phyloP scores from a whole-genome alignment of 306 rosid species.

The Malus asiatica region DNA sequence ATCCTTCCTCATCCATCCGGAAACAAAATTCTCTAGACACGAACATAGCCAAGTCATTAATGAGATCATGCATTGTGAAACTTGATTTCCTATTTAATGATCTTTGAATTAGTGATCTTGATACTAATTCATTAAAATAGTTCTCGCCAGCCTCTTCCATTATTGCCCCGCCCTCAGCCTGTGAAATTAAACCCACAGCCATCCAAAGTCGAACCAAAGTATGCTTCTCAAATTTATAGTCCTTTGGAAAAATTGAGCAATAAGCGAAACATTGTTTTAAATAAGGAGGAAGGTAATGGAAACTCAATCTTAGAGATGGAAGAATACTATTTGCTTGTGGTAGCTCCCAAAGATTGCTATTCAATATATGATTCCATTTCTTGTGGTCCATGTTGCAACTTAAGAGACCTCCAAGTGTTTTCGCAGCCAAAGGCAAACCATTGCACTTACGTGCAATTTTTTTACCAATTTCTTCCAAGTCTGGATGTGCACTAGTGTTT shows the following conservation, averaged over 20 bases:
- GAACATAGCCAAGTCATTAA: background rate
- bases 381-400: background rate
- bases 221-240: background rate
- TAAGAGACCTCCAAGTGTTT: background rate
- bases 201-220: conserved; percentile 5
- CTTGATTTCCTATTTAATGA: background rate
- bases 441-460: conserved; percentile 11
- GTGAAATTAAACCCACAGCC: conserved; percentile 7
- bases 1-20: background rate
- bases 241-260: conserved; percentile 13
- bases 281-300: conserved; percentile 2
- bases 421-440: background rate
- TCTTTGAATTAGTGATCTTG: conserved; percentile 3
- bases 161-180: background rate
- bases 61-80: background rate
- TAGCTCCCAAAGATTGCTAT: background rate
- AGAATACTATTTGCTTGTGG: background rate
- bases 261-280: conserved; percentile 13
- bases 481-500: background rate
- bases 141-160: conserved; percentile 3
- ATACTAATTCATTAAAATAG: background rate
- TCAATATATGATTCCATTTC: background rate
- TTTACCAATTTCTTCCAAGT: conserved; percentile 8
- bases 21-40: background rate
- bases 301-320: background rate